Base-by-base conservation (phyloP, 208 protist genomes). In the Trypanosoma rangeli region DNA sequence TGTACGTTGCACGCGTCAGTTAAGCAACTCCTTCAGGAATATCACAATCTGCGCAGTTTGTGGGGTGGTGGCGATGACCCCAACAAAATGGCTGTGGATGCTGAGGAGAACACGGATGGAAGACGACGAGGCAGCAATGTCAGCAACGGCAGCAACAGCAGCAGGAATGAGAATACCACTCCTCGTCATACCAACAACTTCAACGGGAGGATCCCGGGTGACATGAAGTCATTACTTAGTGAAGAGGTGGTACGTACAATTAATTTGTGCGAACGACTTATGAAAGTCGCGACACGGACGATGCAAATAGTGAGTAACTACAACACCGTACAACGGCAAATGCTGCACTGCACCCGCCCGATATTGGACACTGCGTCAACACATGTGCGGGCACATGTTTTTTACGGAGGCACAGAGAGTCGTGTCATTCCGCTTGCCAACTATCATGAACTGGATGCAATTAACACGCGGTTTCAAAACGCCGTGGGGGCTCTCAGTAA, bases 401-500 rank as follows among this genome's bases (percentile, higher is more conserved):
- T 94, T 49, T 89, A 85, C 60, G 74, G 66, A 22, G 87, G 85
- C 37, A 70, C 65, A 13, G 42, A 75, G 18, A 65, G 24, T 5
- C 85, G 87, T 46, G 33, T 63, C 53, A 82, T 97, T 52, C 64
- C 87, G 24, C 49, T 89, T 42, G 70, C 71, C 29, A 90, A 92
- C 75, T 84, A 93, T 68, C 79, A 93, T 60, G 92, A 97, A 69
- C 77, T 97, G 16, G 85, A 95, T 33, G 83, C 82, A 8, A 73
- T 95, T 9, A 90, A 90, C 77, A 73, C 89, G 68, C 81, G 88
- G 50, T 93, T 97, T 70, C 87, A 94, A 70, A 93, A 92, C 76
- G 78, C 79, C 0, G 87, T 95, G 13, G 89, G 94, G 61, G 58
- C 79, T 3, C 78, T 94, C 15, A 92, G 88, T 75, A 85, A 75